Conservation (phyloP, 345 rosid genomes). For the Lumnitzera littorea region DNA sequence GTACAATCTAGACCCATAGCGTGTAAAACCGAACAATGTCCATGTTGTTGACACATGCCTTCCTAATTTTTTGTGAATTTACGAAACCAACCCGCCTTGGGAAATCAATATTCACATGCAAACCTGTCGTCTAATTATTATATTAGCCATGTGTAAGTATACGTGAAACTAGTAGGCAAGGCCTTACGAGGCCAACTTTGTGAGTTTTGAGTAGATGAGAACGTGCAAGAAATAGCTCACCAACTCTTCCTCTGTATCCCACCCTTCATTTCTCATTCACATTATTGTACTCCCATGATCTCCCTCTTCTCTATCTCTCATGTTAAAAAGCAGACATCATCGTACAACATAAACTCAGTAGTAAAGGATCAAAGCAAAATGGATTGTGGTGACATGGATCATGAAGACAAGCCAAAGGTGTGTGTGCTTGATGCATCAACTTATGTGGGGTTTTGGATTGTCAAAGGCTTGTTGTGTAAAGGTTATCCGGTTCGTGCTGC, state of each 20-base stretch:
- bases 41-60: too few species aligned
- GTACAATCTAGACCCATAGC: too few species aligned
- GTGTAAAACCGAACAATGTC: too few species aligned
- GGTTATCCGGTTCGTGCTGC: conserved; percentile 85
- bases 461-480: conserved; percentile 54
- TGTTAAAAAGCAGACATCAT: not conserved
- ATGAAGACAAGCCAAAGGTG: conserved; percentile 28
- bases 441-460: conserved; percentile 83
- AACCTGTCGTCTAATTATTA: too few species aligned
- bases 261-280: conserved; percentile 12
- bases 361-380: not conserved
- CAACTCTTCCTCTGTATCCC: conserved; percentile 39
- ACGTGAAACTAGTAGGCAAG: too few species aligned
- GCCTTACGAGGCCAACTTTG: not conserved
- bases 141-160: too few species aligned
- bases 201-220: conserved; percentile 40
- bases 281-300: conserved; percentile 1
- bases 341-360: not conserved
- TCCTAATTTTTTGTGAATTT: too few species aligned
- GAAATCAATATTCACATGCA: too few species aligned
- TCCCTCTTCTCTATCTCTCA: not conserved
- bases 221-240: conserved; percentile 55
- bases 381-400: not conserved
- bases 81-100: too few species aligned
- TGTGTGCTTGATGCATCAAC: conserved; percentile 90